Evolutionary conservation across 148 eudicot genomes (phyloP).

Genomic region (Vaccinium darrowii): DNA sequence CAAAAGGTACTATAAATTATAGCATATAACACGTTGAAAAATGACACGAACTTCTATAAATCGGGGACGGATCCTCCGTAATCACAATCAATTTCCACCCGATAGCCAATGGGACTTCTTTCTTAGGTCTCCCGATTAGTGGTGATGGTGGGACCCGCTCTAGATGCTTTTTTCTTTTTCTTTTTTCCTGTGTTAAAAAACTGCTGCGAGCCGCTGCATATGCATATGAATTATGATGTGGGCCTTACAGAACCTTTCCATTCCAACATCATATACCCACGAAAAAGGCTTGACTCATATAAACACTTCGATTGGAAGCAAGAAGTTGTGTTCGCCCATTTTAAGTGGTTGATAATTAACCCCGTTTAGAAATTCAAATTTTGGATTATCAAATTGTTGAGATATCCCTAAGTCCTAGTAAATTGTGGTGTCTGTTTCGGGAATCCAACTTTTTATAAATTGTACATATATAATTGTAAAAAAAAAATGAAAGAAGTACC

Average conservation of each 20-base stretch:
- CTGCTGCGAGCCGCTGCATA: constrained; percentile 32
- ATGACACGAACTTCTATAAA: too few species aligned
- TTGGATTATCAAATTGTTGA: too few species aligned
- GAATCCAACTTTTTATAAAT: too few species aligned
- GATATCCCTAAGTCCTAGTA: too few species aligned
- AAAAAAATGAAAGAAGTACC: too few species aligned
- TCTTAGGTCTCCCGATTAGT: neutral
- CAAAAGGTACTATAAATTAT: too few species aligned
- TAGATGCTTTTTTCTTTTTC: neutral
- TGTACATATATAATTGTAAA: too few species aligned
- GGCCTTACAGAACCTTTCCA: neutral
- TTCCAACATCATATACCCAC: neutral
- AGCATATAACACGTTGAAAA: too few species aligned
- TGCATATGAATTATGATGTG: constrained; percentile 7
- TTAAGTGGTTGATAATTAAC: neutral
- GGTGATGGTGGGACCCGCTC: neutral
- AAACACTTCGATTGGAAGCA: neutral
- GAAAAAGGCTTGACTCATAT: neutral
- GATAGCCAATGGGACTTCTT: neutral
- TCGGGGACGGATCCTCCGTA: neutral
- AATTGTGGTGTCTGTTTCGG: too few species aligned
- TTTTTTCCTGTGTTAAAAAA: neutral
- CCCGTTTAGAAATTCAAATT: neutral
- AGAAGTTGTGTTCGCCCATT: neutral
- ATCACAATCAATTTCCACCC: neutral